phyloP scores from a whole-genome alignment of 257 asterid genomes.

The Solanum pinnatisectum region DNA sequence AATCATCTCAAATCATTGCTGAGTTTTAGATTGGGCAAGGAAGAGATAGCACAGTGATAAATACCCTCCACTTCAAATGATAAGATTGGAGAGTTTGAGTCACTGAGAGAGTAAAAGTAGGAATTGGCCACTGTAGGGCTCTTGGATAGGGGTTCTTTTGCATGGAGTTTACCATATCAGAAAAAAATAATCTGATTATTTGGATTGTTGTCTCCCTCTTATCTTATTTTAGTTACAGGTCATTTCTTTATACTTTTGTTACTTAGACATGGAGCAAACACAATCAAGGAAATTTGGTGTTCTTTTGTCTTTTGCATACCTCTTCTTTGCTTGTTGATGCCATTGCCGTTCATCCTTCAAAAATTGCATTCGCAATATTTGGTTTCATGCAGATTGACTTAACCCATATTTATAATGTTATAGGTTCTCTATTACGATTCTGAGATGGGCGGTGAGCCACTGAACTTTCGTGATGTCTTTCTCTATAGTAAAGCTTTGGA shows the following conservation, averaged over 20 bases:
- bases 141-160: not conserved
- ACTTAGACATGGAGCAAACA: not conserved
- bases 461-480: constrained; percentile 81
- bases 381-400: not conserved
- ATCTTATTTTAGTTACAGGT: not conserved
- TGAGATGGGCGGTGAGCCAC: constrained; percentile 73
- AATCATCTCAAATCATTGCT: not conserved
- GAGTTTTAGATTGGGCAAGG: not conserved
- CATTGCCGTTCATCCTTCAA: not conserved
- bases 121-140: not conserved
- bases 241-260: not conserved
- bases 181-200: not conserved
- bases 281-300: not conserved
- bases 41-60: not conserved
- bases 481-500: constrained; percentile 97
- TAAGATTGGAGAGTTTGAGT: not conserved
- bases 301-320: not conserved
- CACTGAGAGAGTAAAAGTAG: not conserved
- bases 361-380: not conserved
- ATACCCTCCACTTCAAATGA: not conserved
- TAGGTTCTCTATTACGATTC: constrained; percentile 83
- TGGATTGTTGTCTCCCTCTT: not conserved
- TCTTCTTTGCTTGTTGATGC: not conserved
- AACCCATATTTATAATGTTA: not conserved
- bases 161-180: not conserved